Percentiles rank a stretch among this genome's conserved stretches.
These are phyloP conservation scores for Cyathus pygmaeus DNA, from an alignment of 1,284 basidiomycete species.

Conservation along the genomic window DNA sequence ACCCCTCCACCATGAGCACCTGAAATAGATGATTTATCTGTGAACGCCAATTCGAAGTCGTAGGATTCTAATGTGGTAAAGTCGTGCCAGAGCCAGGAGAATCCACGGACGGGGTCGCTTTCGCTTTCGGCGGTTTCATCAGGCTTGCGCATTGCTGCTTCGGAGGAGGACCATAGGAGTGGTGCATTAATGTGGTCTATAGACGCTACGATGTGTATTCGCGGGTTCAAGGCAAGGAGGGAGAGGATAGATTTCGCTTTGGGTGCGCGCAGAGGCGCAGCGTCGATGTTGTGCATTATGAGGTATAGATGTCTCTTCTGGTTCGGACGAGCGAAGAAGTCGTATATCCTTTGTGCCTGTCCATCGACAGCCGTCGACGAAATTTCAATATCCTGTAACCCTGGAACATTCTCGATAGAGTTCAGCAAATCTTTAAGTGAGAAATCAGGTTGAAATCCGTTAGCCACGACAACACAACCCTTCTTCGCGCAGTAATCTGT, in stretches of 20 bases:
- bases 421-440: slow-evolving; percentile 75
- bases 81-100: slow-evolving; percentile 90
- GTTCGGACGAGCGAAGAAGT: slow-evolving; percentile 59
- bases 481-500: slow-evolving; percentile 58
- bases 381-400: slow-evolving; percentile 52
- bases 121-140: slow-evolving; percentile 23
- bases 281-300: slow-evolving; percentile 90
- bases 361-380: slow-evolving; percentile 60
- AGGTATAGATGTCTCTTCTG: slow-evolving; percentile 69
- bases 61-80: slow-evolving; percentile 85
- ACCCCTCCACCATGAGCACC: slow-evolving; percentile 60
- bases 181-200: slow-evolving; percentile 87
- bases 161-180: slow-evolving; percentile 78
- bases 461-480: slow-evolving; percentile 82
- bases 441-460: slow-evolving; percentile 81
- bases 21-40: slow-evolving; percentile 70
- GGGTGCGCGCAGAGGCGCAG: slow-evolving; percentile 69
- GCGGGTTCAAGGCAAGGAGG: slow-evolving; percentile 73
- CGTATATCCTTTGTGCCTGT: slow-evolving; percentile 70
- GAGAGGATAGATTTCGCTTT: slow-evolving; percentile 73
- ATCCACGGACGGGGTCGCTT: slow-evolving; percentile 62
- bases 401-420: slow-evolving; percentile 73
- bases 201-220: slow-evolving; percentile 84
- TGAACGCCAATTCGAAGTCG: slow-evolving; percentile 78
- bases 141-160: slow-evolving; percentile 64